Conservation (phyloP, 2,329 filamentous ascomycete genomes). For the Penicillium sp. region DNA sequence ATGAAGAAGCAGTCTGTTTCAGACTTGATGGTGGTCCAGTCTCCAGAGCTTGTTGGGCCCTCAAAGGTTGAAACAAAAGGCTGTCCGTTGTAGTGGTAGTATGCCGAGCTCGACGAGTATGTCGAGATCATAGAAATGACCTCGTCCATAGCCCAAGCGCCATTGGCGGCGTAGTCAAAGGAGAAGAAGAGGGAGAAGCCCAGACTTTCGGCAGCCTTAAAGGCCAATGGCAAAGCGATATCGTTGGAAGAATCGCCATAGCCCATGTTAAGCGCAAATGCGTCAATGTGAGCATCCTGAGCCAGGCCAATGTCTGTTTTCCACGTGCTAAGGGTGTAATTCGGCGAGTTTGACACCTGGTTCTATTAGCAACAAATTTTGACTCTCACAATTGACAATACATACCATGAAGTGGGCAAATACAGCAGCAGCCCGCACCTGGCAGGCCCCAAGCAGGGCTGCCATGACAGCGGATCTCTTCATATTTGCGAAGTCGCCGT, state of each 20-base stretch:
- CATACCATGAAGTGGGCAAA: neutral
- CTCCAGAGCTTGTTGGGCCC: slow-evolving; percentile 36
- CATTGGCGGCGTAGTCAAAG: slow-evolving; percentile 32
- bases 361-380: neutral
- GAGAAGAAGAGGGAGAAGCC: slow-evolving; percentile 36
- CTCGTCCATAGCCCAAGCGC: slow-evolving; percentile 25
- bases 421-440: neutral
- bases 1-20: slow-evolving; percentile 41
- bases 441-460: neutral
- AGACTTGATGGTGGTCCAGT: slow-evolving; percentile 33
- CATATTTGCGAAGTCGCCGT: too few species aligned
- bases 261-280: slow-evolving; percentile 38
- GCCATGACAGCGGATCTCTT: too few species aligned
- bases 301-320: slow-evolving; percentile 30
- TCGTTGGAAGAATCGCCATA: slow-evolving; percentile 20
- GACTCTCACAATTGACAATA: neutral
- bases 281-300: slow-evolving; percentile 35
- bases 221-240: slow-evolving; percentile 19
- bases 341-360: neutral
- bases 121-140: slow-evolving; percentile 22
- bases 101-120: slow-evolving; percentile 22
- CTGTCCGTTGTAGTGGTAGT: slow-evolving; percentile 24
- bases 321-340: neutral
- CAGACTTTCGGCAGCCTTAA: slow-evolving; percentile 20
- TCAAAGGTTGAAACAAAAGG: slow-evolving; percentile 44